These are phyloP conservation scores for Diaporthe helianthi DNA, from an alignment of 2,329 filamentous ascomycete species.

Conservation along the genomic window DNA sequence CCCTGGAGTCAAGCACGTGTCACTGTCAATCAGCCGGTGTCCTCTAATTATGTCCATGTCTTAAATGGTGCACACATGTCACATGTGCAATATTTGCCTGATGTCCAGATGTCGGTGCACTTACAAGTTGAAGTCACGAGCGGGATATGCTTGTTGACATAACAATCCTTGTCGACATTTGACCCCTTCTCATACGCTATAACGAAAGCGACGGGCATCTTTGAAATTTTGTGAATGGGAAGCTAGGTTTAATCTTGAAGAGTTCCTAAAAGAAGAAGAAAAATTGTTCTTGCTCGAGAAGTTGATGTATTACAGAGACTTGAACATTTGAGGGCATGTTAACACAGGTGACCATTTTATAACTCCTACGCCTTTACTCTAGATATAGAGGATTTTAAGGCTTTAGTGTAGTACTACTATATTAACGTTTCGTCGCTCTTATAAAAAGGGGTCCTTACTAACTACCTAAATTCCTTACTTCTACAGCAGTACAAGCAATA, in stretches of 20 bases:
- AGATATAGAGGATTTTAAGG: too few species aligned
- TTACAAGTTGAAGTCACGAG: constrained; percentile 17
- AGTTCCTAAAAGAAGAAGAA: background rate
- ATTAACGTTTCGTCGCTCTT: too few species aligned
- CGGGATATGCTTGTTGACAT: constrained; percentile 10
- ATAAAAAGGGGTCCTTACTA: too few species aligned
- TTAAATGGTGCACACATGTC: too few species aligned
- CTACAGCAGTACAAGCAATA: too few species aligned
- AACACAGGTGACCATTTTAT: background rate
- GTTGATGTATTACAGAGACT: background rate
- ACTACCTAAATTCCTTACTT: too few species aligned
- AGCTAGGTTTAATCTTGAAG: background rate
- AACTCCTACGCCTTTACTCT: background rate
- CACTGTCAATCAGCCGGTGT: background rate
- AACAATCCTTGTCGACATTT: constrained; percentile 16
- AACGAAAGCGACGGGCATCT: constrained; percentile 18
- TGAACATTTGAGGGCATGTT: fast-evolving
- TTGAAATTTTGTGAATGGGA: background rate
- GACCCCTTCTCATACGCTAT: constrained; percentile 18
- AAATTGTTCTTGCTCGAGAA: background rate
- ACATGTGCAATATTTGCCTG: background rate
- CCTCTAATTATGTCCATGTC: background rate
- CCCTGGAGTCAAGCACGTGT: background rate
- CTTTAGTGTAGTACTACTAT: too few species aligned
- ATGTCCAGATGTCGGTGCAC: background rate